Percentiles rank a stretch among this genome's conserved stretches.
phyloP scores from a whole-genome alignment of 2,329 filamentous ascomycete genomes.

The Penicillium janthinellum region DNA sequence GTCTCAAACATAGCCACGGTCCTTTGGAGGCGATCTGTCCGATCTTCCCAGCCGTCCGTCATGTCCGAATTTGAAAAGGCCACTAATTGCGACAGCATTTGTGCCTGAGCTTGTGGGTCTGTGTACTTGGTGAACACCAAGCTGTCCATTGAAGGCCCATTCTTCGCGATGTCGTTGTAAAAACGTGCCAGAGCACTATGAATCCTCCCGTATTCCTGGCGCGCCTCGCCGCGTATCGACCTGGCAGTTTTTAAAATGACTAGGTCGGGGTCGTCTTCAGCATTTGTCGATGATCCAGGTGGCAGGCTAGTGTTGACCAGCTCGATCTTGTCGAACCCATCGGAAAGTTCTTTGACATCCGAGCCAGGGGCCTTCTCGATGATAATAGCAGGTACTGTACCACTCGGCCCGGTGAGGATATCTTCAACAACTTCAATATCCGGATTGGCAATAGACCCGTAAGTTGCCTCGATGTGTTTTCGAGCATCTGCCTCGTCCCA shows the following conservation, averaged over 20 bases:
- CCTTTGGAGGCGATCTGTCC: conserved; percentile 70
- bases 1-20: conserved; percentile 87
- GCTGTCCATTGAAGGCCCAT: conserved; percentile 72
- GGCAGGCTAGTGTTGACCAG: conserved; percentile 47
- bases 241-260: conserved; percentile 68
- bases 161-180: conserved; percentile 77
- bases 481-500: conserved; percentile 91
- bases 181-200: conserved; percentile 87
- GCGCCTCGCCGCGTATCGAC: conserved; percentile 80
- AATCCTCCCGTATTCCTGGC: conserved; percentile 87
- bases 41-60: conserved; percentile 69
- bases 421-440: conserved; percentile 33
- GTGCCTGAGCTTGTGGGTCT: conserved; percentile 86
- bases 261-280: conserved; percentile 67
- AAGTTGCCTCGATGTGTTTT: conserved; percentile 73
- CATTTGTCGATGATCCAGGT: conserved; percentile 33
- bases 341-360: conserved; percentile 48
- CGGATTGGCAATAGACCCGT: conserved; percentile 33
- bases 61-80: conserved; percentile 80
- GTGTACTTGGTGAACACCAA: conserved; percentile 83
- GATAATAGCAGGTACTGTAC: conserved; percentile 17
- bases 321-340: conserved; percentile 80
- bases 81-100: conserved; percentile 79
- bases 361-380: conserved; percentile 21
- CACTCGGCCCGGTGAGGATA: conserved; percentile 19